phyloP scores from a whole-genome alignment of 73 alveolate species.

The Paramecium caudatum region DNA sequence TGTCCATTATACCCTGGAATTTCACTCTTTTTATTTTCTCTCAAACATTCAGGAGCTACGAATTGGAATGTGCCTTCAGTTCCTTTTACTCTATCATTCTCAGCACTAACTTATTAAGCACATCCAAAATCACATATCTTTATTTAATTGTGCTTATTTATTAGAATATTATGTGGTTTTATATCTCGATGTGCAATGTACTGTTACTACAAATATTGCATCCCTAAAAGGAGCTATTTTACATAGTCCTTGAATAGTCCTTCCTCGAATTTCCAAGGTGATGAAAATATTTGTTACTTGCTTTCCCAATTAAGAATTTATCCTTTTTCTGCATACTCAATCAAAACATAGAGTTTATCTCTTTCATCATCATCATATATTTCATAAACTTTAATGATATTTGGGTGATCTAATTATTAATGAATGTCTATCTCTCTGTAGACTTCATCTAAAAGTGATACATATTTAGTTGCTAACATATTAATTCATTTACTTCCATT shows the following conservation, averaged over 20 bases:
- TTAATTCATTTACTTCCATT: conserved; percentile 40
- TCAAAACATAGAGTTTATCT: conserved; percentile 82
- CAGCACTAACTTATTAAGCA: conserved; percentile 78
- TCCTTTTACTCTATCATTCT: conserved; percentile 83
- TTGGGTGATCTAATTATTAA: conserved; percentile 83
- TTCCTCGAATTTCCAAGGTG: conserved; percentile 61
- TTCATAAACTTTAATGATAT: conserved; percentile 81
- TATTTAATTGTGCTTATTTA: conserved; percentile 81
- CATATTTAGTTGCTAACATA: conserved; percentile 36
- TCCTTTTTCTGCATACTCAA: conserved; percentile 83
- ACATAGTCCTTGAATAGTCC: neutral
- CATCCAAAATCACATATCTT: conserved; percentile 91
- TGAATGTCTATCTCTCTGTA: conserved; percentile 80
- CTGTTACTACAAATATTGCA: conserved; percentile 62
- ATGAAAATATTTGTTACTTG: conserved; percentile 27
- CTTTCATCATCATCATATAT: conserved; percentile 82
- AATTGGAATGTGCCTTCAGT: conserved; percentile 84
- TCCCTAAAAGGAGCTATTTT: conserved; percentile 16
- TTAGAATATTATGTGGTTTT: conserved; percentile 91
- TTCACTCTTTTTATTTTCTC: conserved; percentile 65
- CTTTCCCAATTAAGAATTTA: conserved; percentile 77
- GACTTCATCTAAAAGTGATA: conserved; percentile 64
- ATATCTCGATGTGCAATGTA: conserved; percentile 91
- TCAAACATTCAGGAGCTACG: conserved; percentile 74
- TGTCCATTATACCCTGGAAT: conserved; percentile 82